phyloP scores from a whole-genome alignment of 1,139 yeast species.

The Candida mesenterica region DNA sequence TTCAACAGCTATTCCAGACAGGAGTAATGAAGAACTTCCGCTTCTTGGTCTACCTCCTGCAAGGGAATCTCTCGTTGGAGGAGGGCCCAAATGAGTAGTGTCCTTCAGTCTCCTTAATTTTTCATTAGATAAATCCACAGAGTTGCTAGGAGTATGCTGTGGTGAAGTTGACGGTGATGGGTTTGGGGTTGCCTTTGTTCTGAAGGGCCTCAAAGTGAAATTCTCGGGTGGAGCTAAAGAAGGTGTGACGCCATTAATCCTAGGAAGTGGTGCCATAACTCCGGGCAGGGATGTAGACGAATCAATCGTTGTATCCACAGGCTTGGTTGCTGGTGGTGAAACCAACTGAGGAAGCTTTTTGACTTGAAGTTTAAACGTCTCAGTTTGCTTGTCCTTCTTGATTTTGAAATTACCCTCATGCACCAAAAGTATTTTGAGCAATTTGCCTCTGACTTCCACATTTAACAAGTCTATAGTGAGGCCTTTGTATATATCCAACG shows the following conservation, averaged over 20 bases:
- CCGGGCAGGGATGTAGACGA: slow-evolving; percentile 6
- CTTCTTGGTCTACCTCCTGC: slow-evolving; percentile 16
- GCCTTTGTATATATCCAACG: slow-evolving; percentile 26
- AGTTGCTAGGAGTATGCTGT: slow-evolving; percentile 24
- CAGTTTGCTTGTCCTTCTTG: slow-evolving; percentile 28
- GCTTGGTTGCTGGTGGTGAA: slow-evolving; percentile 13
- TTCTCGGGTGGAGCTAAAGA: slow-evolving; percentile 20
- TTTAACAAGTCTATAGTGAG: slow-evolving; percentile 32
- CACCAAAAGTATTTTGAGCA: slow-evolving; percentile 27
- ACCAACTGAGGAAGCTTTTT: slow-evolving; percentile 19
- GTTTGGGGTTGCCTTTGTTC: slow-evolving; percentile 40
- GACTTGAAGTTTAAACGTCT: slow-evolving; percentile 27
- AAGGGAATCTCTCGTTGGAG: slow-evolving; percentile 7
- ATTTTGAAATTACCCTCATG: slow-evolving; percentile 30
- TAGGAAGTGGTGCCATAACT: slow-evolving; percentile 5
- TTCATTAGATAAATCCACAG: slow-evolving; percentile 13
- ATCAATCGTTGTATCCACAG: slow-evolving; percentile 6
- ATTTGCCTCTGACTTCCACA: slow-evolving; percentile 22
- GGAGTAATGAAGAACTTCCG: slow-evolving; percentile 26
- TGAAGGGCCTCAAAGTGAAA: slow-evolving; percentile 43
- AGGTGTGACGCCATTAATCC: slow-evolving; percentile 7
- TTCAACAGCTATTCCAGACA: slow-evolving; percentile 32
- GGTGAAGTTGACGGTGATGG: slow-evolving; percentile 45
- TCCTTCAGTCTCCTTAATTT: slow-evolving; percentile 10
- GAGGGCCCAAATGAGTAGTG: neutral